phyloP scores from a whole-genome alignment of 1,284 basidiomycete genomes.

The Cystobasidium sp. region DNA sequence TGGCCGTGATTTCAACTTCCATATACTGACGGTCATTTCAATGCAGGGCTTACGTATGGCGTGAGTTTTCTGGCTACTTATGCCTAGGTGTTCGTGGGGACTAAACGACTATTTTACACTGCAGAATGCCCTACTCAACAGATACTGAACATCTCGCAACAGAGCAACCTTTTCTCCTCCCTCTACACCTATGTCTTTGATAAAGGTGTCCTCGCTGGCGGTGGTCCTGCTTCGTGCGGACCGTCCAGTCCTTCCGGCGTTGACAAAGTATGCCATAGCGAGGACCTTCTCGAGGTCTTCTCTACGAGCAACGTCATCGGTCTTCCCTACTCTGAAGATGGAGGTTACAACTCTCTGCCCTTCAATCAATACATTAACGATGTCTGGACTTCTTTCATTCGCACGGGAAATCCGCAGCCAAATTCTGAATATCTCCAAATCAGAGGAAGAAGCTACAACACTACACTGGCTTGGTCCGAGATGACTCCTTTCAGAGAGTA shows the following conservation, averaged over 20 bases:
- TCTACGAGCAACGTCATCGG: conserved; percentile 33
- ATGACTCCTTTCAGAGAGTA: conserved; percentile 24
- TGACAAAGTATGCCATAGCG: conserved; percentile 40
- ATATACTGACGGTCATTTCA: neutral
- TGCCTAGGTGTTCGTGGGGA: no score
- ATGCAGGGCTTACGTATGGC: conserved; percentile 29
- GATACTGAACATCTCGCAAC: conserved; percentile 18
- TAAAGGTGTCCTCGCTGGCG: conserved; percentile 17
- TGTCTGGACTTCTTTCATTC: conserved; percentile 43
- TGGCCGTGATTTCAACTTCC: neutral
- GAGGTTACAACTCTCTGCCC: conserved; percentile 11
- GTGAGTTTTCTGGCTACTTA: neutral
- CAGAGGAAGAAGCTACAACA: conserved; percentile 39
- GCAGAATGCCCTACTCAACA: conserved; percentile 44
- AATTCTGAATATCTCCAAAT: conserved; percentile 33
- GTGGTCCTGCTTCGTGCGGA: conserved; percentile 20
- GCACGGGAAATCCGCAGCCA: conserved; percentile 35
- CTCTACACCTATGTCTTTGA: conserved; percentile 42
- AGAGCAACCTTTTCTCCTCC: conserved; percentile 35
- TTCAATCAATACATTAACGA: conserved; percentile 42
- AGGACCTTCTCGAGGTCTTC: conserved; percentile 41
- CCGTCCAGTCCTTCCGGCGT: conserved; percentile 26
- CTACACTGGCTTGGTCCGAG: conserved; percentile 22
- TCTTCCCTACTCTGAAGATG: conserved; percentile 15
- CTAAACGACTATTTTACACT: neutral